These are phyloP conservation scores for Gaeumannomyces sp. DNA, from an alignment of 2,329 filamentous ascomycete genomes.

Conservation along the genomic window DNA sequence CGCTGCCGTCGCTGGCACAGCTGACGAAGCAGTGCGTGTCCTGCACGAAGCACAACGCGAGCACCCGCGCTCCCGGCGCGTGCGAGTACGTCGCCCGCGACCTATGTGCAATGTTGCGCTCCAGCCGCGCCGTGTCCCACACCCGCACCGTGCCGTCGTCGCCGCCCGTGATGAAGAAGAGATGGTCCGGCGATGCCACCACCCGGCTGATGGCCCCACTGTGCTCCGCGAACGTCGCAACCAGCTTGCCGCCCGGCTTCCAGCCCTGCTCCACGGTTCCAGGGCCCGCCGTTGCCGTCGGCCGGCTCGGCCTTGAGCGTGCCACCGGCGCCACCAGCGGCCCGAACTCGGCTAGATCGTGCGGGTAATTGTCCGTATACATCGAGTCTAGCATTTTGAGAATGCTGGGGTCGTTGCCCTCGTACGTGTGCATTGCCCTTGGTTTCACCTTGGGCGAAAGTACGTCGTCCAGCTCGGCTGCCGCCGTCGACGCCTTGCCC, in stretches of 20 bases:
- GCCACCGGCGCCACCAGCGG: conserved; percentile 69
- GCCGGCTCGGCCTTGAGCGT: conserved; percentile 29
- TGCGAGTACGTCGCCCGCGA: conserved; percentile 83
- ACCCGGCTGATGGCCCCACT: conserved; percentile 75
- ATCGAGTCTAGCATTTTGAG: conserved; percentile 75
- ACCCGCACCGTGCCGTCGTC: conserved; percentile 87
- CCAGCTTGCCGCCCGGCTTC: conserved; percentile 76
- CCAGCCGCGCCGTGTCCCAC: conserved; percentile 86
- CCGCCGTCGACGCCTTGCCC: conserved; percentile 19
- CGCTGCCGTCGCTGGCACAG: conserved; percentile 81
- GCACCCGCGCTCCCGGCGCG: conserved; percentile 62
- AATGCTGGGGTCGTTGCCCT: conserved; percentile 67
- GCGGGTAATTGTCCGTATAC: conserved; percentile 66
- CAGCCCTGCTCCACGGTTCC: conserved; percentile 56
- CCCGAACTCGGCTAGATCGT: conserved; percentile 65
- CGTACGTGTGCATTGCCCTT: conserved; percentile 67
- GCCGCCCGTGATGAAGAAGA: conserved; percentile 90
- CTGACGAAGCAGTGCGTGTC: conserved; percentile 91
- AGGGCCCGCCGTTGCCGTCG: conserved; percentile 40
- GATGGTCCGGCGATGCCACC: conserved; percentile 77
- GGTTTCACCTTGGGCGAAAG: conserved; percentile 5
- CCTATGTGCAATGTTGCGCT: conserved; percentile 83
- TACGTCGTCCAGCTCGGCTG: conserved; percentile 37
- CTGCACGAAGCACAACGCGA: conserved; percentile 84
- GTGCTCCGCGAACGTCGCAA: conserved; percentile 87